phyloP scores from a whole-genome alignment of 768 basidiomycete species.

The Leccinum incarnatum region DNA sequence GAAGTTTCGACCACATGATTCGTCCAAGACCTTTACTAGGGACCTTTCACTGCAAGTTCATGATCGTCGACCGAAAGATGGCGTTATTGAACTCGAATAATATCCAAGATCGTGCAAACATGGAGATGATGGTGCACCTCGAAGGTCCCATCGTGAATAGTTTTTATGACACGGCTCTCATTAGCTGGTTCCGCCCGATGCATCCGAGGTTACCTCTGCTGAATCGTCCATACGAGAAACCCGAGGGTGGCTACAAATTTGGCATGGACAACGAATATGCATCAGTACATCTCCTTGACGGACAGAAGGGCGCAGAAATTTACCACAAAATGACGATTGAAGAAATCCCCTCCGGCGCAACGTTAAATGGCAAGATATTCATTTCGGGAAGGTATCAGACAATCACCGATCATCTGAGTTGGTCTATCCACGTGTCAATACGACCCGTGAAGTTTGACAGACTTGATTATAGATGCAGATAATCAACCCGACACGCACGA shows the following conservation, averaged over 20 bases:
- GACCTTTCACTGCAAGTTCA: constrained; percentile 71
- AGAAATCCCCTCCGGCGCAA: constrained; percentile 9
- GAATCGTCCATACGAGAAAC: constrained; percentile 29
- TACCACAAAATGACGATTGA: constrained; percentile 20
- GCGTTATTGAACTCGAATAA: constrained; percentile 68
- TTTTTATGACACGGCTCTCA: constrained; percentile 66
- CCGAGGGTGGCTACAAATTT: constrained; percentile 38
- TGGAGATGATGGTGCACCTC: constrained; percentile 65
- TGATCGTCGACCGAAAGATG: constrained; percentile 66
- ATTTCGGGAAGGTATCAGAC: constrained; percentile 36
- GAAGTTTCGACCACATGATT: not conserved
- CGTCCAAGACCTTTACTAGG: constrained; percentile 47
- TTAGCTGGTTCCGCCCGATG: constrained; percentile 55
- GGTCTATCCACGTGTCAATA: constrained; percentile 2
- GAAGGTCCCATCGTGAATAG: constrained; percentile 70
- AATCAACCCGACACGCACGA: constrained; percentile 35
- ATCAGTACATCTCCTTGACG: constrained; percentile 28
- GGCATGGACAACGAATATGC: constrained; percentile 34
- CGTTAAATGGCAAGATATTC: constrained; percentile 17
- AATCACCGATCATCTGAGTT: constrained; percentile 41
- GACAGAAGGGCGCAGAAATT: constrained; percentile 23
- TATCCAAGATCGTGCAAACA: constrained; percentile 55
- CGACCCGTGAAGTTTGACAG: constrained; percentile 9
- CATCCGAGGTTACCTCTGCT: constrained; percentile 45
- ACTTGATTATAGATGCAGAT: constrained; percentile 29